A percentile compares a stretch with the other conserved stretches of the same genome.
Conservation (phyloP, 1,139 yeast genomes). For the Magnusiomyces ingens region DNA sequence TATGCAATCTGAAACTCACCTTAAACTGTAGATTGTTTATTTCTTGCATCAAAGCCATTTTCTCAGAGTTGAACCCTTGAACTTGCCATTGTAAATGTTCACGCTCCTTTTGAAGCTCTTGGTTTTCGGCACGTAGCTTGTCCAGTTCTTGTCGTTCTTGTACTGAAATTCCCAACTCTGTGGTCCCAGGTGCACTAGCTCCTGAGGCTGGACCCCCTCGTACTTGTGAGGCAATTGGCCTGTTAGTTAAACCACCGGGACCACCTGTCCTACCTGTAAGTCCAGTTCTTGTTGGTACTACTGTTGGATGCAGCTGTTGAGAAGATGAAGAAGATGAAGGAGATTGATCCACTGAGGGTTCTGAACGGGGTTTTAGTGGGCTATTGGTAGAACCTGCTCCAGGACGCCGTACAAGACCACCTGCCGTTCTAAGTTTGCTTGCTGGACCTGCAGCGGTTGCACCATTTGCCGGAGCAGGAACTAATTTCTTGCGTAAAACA, state of each 20-base stretch:
- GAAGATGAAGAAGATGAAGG: too few species aligned
- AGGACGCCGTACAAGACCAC: neutral
- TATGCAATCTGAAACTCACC: constrained; percentile 1
- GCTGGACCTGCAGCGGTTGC: neutral
- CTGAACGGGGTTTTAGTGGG: too few species aligned
- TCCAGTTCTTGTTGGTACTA: constrained; percentile 1
- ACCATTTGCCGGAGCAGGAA: neutral
- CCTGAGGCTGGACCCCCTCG: too few species aligned
- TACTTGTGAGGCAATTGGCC: neutral
- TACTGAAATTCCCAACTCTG: constrained; percentile 13
- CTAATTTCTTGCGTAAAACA: neutral
- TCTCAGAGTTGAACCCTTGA: constrained; percentile 43
- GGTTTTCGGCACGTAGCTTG: constrained; percentile 46
- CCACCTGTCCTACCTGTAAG: too few species aligned
- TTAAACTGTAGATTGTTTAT: constrained; percentile 31
- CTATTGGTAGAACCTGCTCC: constrained; percentile 9
- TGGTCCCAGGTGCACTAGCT: constrained; percentile 1
- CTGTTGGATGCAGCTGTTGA: too few species aligned
- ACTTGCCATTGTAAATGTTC: constrained; percentile 37
- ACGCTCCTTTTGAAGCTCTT: constrained; percentile 43
- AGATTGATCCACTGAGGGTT: too few species aligned
- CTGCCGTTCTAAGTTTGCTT: neutral
- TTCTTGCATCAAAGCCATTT: constrained; percentile 41
- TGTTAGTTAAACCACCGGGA: neutral
- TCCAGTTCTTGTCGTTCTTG: constrained; percentile 45